Conservation (phyloP, 2,329 filamentous ascomycete genomes). For the Dactylellina parvicollis region DNA sequence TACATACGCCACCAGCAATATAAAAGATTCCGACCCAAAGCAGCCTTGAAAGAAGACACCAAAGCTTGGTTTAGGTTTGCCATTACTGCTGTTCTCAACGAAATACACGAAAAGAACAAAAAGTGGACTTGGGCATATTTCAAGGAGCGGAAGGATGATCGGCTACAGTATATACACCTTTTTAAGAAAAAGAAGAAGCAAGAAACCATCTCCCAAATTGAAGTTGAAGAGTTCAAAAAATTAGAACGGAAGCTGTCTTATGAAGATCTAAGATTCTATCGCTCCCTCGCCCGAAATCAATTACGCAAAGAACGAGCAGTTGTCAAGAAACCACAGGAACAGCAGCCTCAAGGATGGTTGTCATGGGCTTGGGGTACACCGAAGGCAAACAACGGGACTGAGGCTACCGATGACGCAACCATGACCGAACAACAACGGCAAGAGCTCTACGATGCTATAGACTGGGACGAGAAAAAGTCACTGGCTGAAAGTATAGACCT, state of each 20-base stretch:
- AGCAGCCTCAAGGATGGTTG: conserved; percentile 84
- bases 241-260: conserved; percentile 90
- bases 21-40: conserved; percentile 88
- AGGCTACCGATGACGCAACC: conserved; percentile 77
- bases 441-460: conserved; percentile 95
- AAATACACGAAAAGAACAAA: conserved; percentile 93
- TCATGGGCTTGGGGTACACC: conserved; percentile 86
- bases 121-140: conserved; percentile 98
- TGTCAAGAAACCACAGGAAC: conserved; percentile 74
- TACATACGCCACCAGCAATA: conserved; percentile 98
- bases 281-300: conserved; percentile 91
- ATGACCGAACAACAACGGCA: conserved; percentile 97
- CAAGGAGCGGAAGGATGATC: conserved; percentile 88
- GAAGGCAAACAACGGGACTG: conserved; percentile 69
- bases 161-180: conserved; percentile 85
- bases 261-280: conserved; percentile 96
- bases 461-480: conserved; percentile 96
- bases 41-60: conserved; percentile 85
- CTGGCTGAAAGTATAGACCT: conserved; percentile 87
- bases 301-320: conserved; percentile 93
- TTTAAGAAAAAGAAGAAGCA: conserved; percentile 91
- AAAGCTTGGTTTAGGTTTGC: conserved; percentile 93
- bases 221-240: conserved; percentile 75
- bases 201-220: conserved; percentile 72
- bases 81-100: conserved; percentile 84